These are phyloP conservation scores for Phyllosticta citrichinensis DNA, from an alignment of 2,329 filamentous ascomycete species.

Conservation along the genomic window DNA sequence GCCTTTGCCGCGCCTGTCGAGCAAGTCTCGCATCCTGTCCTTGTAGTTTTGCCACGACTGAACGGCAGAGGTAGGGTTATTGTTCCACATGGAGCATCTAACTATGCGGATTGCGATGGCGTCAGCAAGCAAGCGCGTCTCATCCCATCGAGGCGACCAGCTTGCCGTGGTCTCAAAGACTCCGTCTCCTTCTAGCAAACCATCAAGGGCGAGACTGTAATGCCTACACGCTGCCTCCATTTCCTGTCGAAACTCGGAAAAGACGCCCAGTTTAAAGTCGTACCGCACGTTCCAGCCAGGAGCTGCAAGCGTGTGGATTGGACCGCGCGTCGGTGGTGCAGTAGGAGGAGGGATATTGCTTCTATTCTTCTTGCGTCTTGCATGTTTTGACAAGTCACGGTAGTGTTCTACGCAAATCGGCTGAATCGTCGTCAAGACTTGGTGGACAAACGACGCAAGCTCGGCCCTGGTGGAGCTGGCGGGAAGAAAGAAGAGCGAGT, in stretches of 20 bases:
- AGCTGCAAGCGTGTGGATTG: constrained; percentile 73
- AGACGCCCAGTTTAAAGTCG: constrained; percentile 84
- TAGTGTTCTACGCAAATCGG: constrained; percentile 79
- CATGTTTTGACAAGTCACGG: constrained; percentile 83
- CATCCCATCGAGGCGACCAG: constrained; percentile 85
- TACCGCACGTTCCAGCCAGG: constrained; percentile 90
- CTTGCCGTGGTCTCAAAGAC: constrained; percentile 80
- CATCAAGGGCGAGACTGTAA: constrained; percentile 80
- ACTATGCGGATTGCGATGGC: constrained; percentile 69
- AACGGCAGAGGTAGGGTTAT: constrained; percentile 68
- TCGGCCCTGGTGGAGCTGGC: constrained; percentile 62
- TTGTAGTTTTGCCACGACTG: constrained; percentile 73
- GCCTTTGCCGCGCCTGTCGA: constrained; percentile 75
- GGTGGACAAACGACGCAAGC: constrained; percentile 61
- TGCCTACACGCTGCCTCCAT: constrained; percentile 78
- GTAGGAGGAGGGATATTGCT: constrained; percentile 71
- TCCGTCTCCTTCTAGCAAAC: constrained; percentile 64
- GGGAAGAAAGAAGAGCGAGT: constrained; percentile 70
- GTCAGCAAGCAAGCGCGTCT: constrained; percentile 82
- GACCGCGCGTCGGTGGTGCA: constrained; percentile 70
- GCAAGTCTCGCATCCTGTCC: constrained; percentile 60
- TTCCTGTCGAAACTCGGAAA: constrained; percentile 89
- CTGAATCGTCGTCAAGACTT: constrained; percentile 63
- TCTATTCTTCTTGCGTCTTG: constrained; percentile 75
- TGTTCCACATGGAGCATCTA: constrained; percentile 71